A percentile compares a stretch with the other conserved stretches of the same genome.
phyloP scores from a whole-genome alignment of 768 basidiomycete species.

The Kwoniella newhampshirensis region DNA sequence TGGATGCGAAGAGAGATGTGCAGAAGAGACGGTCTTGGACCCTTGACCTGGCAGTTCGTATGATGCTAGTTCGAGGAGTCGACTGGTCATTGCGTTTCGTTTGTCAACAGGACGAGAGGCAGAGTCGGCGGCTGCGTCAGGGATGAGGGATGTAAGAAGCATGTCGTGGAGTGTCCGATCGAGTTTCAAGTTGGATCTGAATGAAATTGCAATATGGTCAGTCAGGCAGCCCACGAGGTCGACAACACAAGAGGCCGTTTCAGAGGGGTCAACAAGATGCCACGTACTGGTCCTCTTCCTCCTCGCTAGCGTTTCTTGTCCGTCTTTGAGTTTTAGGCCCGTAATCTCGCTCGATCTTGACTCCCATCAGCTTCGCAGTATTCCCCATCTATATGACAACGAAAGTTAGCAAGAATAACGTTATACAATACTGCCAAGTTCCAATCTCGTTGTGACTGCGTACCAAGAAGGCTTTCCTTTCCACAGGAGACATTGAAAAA shows the following conservation, averaged over 20 bases:
- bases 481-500: conserved; percentile 36
- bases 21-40: conserved; percentile 13
- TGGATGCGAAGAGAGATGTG: conserved; percentile 33
- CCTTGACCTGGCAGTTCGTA: conserved; percentile 47
- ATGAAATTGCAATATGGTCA: not conserved
- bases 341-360: conserved; percentile 21
- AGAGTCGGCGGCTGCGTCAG: conserved; percentile 23
- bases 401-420: not conserved
- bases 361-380: conserved; percentile 50
- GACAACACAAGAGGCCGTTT: too few relatives aligned
- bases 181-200: conserved; percentile 47
- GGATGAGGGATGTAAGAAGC: conserved; percentile 47
- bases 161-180: conserved; percentile 53
- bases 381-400: conserved; percentile 35
- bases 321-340: conserved; percentile 22
- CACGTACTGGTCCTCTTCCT: conserved; percentile 44
- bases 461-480: conserved; percentile 53
- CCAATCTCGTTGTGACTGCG: conserved; percentile 10
- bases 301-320: conserved; percentile 19
- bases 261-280: not conserved
- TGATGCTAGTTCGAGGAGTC: conserved; percentile 44
- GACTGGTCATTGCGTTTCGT: conserved; percentile 37
- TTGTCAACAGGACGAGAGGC: conserved; percentile 47
- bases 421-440: conserved; percentile 7
- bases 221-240: not conserved